A percentile compares a stretch with the other conserved stretches of the same genome.
Evolutionary conservation across 1,139 yeast species (phyloP).

Genomic region (Yamadazyma jaroonii): DNA sequence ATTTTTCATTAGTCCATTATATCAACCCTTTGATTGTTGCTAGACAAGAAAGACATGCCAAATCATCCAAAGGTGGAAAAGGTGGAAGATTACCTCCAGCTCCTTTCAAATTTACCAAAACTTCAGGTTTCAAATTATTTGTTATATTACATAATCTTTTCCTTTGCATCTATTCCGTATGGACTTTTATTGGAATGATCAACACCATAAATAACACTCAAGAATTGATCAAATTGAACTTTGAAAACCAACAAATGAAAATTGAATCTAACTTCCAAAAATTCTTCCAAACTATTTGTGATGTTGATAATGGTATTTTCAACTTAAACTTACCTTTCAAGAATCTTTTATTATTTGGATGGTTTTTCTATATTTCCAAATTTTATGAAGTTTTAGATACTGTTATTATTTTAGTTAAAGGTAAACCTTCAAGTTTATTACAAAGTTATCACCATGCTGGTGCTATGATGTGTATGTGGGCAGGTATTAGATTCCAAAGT

Average conservation of each 20-base stretch:
- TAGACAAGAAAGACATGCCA: conserved; percentile 29
- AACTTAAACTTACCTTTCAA: conserved; percentile 42
- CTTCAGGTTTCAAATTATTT: conserved; percentile 47
- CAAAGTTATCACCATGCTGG: conserved; percentile 83
- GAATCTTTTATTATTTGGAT: conserved; percentile 46
- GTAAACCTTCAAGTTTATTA: conserved; percentile 63
- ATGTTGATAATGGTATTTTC: conserved; percentile 61
- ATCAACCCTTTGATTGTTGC: conserved; percentile 43
- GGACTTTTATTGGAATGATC: conserved; percentile 73
- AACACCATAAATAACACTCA: conserved; percentile 43
- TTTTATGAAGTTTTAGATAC: conserved; percentile 76
- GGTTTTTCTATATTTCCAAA: conserved; percentile 68
- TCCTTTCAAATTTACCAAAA: conserved; percentile 51
- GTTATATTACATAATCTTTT: conserved; percentile 63
- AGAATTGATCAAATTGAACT: conserved; percentile 22
- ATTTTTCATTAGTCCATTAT: conserved; percentile 58
- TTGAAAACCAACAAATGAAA: conserved; percentile 11
- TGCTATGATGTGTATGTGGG: conserved; percentile 84
- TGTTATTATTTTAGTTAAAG: conserved; percentile 63
- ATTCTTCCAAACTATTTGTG: conserved; percentile 62
- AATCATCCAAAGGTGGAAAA: conserved; percentile 19
- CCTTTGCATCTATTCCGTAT: conserved; percentile 63
- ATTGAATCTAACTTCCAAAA: conserved; percentile 18
- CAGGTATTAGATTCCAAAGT: conserved; percentile 66
- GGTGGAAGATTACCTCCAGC: conserved; percentile 45